Evolutionary conservation across 495 filamentous ascomycete species (phyloP).

Genomic region (Chaetomidium leptoderma): DNA sequence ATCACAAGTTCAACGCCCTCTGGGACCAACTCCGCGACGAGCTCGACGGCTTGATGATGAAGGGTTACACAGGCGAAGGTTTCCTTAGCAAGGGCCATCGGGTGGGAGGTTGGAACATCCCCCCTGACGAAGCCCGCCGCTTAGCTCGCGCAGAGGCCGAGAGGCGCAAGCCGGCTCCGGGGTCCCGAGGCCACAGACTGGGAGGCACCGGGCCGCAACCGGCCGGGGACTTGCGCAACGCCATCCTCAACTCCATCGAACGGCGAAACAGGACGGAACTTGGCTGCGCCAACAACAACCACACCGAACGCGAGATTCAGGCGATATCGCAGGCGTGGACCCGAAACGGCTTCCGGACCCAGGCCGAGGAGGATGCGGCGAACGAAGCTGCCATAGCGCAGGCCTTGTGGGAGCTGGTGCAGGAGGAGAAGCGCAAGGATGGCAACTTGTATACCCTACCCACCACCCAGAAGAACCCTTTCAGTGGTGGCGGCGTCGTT

Average conservation of each 20-base stretch:
- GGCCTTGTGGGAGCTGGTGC: slow-evolving; percentile 81
- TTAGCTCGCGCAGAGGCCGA: slow-evolving; percentile 73
- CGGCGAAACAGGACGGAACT: slow-evolving; percentile 51
- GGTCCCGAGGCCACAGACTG: slow-evolving; percentile 67
- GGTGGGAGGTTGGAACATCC: slow-evolving; percentile 58
- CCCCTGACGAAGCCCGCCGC: slow-evolving; percentile 70
- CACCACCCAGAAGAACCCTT: slow-evolving; percentile 53
- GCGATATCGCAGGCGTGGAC: slow-evolving; percentile 63
- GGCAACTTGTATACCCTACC: no score
- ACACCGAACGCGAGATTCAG: slow-evolving; percentile 53
- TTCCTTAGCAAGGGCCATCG: slow-evolving; percentile 73
- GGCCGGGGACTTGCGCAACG: slow-evolving; percentile 67
- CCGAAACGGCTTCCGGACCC: slow-evolving; percentile 70
- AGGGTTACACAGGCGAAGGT: slow-evolving; percentile 90
- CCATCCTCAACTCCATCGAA: slow-evolving; percentile 70
- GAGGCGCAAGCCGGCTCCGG: slow-evolving; percentile 53
- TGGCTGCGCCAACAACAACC: slow-evolving; percentile 71
- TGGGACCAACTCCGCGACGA: slow-evolving; percentile 89
- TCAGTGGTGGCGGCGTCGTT: slow-evolving; percentile 39
- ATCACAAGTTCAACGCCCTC: slow-evolving; percentile 73
- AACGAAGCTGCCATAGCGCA: slow-evolving; percentile 87
- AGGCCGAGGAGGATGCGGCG: slow-evolving; percentile 84
- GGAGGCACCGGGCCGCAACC: slow-evolving; percentile 59
- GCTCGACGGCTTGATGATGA: slow-evolving; percentile 64
- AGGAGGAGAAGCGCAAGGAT: slow-evolving; percentile 67